Evolutionary conservation across 2,329 filamentous ascomycete genomes (phyloP), one percentile per base, ranked within the genome.

Genomic region (Fusarium palustre): DNA sequence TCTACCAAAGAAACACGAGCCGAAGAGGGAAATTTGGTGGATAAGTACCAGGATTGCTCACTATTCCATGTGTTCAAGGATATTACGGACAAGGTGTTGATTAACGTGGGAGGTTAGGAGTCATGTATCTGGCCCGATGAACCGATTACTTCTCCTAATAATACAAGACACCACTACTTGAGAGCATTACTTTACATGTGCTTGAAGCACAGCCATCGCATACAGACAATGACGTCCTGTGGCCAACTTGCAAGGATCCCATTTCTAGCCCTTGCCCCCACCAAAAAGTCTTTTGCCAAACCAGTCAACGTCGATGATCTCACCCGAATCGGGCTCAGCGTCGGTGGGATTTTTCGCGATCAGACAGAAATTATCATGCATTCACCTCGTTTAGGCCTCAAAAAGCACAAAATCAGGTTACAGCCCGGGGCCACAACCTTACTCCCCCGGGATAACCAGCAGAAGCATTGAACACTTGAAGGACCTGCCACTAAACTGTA

Each of bases 31-130:
- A 74, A 83, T 13, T 78, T 95, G 71, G 89, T 91, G 38, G 86
- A 91, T 55, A 94, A 93, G 78, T 95, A 95, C 78, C 84, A 84
- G 69, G 82, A 85, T 66, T 95, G 92, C 78, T 92, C 90, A 36
- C 80, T 95, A 38, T 88, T 83, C 64, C 88, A 88, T 50, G 81
- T 94, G 11, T 94, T 95, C 75, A 82, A 85, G 71, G 83, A 80
- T 8, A 91, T 95, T 69, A 88, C 89, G 11, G 80, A 81, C 66
- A 83, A 67, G 75, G 76, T 74, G 74, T 76, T 68, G 69, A 77
- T 71, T 25, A 74, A 71, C 38, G 68, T 76, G 48, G 63, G 33
- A 36, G 46, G 42, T 16, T 39, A 39, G 36, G 12, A 15, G 11
- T 11, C 12, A 39, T 22, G 12, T 20, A 39, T 20, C 11, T 22